Evolutionary conservation across 441 rosid genomes (phyloP).

Genomic region (Populus tomentosa): DNA sequence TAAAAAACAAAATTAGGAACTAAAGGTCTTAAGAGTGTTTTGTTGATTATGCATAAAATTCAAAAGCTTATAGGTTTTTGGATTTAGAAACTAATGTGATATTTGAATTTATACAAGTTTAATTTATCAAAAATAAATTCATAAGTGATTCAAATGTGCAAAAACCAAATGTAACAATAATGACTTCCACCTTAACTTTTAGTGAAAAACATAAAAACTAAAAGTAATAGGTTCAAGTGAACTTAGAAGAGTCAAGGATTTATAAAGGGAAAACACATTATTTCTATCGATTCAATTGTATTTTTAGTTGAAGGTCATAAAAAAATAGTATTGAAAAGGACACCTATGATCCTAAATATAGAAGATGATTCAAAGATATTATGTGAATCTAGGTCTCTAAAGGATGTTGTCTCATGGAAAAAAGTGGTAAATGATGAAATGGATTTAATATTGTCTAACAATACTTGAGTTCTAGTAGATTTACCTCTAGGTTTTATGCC

Average conservation of each 20-base stretch:
- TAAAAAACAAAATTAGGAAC: neutral
- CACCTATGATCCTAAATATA: neutral
- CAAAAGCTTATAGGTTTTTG: neutral
- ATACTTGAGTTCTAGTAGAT: neutral
- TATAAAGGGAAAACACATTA: neutral
- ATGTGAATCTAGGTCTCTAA: neutral
- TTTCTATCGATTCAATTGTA: neutral
- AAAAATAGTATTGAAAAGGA: neutral
- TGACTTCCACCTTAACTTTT: neutral
- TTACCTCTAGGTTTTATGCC: neutral
- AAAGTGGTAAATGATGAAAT: neutral
- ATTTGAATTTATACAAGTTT: neutral
- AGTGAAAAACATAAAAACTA: neutral
- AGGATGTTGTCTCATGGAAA: constrained; percentile 1
- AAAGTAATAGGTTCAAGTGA: too few relatives aligned
- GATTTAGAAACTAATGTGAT: neutral
- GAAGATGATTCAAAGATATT: neutral
- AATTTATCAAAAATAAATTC: neutral
- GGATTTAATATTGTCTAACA: neutral
- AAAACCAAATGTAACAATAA: neutral
- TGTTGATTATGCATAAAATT: neutral
- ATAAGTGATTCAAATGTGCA: neutral
- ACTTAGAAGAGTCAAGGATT: neutral
- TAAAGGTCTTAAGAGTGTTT: neutral
- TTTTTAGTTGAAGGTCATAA: neutral